phyloP scores from a whole-genome alignment of 176 grass and related monocot genomes.

The Ensete ventricosum region DNA sequence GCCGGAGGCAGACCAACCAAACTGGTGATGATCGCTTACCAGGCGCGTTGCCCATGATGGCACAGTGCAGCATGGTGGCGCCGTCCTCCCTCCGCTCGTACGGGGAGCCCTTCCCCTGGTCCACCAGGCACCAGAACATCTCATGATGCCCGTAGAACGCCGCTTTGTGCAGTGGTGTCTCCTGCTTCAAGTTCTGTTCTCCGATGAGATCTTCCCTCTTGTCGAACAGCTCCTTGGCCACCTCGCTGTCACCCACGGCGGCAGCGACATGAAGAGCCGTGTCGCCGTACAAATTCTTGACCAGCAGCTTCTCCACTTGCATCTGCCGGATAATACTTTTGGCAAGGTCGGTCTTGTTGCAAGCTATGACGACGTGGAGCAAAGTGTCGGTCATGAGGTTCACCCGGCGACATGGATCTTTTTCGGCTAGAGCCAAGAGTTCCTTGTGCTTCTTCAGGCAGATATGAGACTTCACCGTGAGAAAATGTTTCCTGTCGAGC shows the following conservation, averaged over 20 bases:
- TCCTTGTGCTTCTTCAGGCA: not conserved
- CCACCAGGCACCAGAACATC: not conserved
- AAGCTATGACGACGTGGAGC: not conserved
- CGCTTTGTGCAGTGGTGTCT: not conserved
- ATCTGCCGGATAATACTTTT: not conserved
- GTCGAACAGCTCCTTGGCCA: not conserved
- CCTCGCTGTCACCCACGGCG: not conserved
- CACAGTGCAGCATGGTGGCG: conserved; percentile 26
- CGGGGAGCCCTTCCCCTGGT: not conserved
- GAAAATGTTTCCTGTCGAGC: not conserved
- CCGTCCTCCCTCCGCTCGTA: conserved; percentile 15
- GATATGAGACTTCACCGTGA: not conserved
- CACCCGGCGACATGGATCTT: not conserved
- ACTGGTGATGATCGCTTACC: not conserved
- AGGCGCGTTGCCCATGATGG: conserved; percentile 20
- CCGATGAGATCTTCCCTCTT: not conserved
- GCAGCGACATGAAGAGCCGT: not conserved
- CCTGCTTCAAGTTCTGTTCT: not conserved
- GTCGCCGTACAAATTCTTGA: not conserved
- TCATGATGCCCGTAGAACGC: not conserved
- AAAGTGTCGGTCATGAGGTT: not conserved
- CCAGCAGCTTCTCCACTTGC: not conserved
- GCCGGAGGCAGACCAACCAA: too few relatives aligned
- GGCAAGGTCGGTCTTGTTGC: not conserved
- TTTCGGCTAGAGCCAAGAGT: not conserved